Percentiles rank a stretch among this genome's conserved stretches.
Conservation (phyloP, 805 yeast genomes). For the Wickerhamiella kurtzmanii region DNA sequence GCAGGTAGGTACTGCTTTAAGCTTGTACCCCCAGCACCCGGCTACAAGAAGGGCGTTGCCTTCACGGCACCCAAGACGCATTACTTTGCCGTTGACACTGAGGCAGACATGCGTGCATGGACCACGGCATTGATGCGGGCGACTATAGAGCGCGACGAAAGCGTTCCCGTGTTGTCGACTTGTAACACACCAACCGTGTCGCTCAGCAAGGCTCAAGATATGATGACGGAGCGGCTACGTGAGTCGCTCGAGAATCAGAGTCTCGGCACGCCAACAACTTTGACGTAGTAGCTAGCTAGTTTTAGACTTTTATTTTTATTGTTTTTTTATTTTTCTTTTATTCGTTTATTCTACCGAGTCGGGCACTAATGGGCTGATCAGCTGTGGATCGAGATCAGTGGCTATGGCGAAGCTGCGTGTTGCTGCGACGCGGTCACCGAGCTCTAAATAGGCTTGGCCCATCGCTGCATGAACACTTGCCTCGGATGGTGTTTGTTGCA, state of each 20-base stretch:
- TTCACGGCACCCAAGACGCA: conserved; percentile 95
- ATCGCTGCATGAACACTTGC: conserved; percentile 82
- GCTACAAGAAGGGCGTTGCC: conserved; percentile 84
- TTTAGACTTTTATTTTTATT: background rate
- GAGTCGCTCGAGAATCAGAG: background rate
- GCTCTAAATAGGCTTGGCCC: conserved; percentile 72
- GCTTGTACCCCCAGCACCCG: conserved; percentile 93
- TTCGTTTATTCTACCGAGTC: too few species aligned
- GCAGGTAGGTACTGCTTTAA: conserved; percentile 90
- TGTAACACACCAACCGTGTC: conserved; percentile 94
- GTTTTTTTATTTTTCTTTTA: background rate
- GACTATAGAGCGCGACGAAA: conserved; percentile 88
- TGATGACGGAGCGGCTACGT: conserved; percentile 53
- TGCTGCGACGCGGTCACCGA: conserved; percentile 63
- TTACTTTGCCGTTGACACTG: conserved; percentile 86
- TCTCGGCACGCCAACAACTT: background rate
- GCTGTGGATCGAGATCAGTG: conserved; percentile 64
- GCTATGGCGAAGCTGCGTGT: conserved; percentile 79
- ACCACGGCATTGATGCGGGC: conserved; percentile 89
- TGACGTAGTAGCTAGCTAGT: background rate
- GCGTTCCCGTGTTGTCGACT: conserved; percentile 81
- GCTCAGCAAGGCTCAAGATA: conserved; percentile 70
- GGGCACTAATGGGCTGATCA: background rate
- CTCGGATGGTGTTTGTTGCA: conserved; percentile 79
- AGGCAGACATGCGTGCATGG: conserved; percentile 90